Percentiles rank a stretch among this genome's conserved stretches.
These are phyloP conservation scores for Oropetium thomaeum DNA, from an alignment of 176 grass and related monocot genomes.

Conservation along the genomic window DNA sequence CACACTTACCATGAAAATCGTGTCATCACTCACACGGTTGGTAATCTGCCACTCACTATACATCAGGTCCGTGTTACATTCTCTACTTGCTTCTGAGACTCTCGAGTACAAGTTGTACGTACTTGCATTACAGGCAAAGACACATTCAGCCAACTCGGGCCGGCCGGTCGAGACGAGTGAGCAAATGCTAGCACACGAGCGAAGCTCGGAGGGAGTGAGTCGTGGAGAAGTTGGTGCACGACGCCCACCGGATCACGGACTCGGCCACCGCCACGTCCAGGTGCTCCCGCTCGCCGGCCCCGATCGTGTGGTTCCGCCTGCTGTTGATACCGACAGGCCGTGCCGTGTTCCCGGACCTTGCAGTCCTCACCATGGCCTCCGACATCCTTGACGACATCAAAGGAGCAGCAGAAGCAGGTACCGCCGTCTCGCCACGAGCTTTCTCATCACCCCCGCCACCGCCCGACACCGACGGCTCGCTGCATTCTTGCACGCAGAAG, in stretches of 20 bases:
- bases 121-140: constrained; percentile 7
- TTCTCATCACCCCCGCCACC: constrained; percentile 2
- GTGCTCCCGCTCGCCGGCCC: constrained; percentile 51
- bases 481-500: constrained; percentile 10
- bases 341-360: constrained; percentile 6
- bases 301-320: constrained; percentile 81
- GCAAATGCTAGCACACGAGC: constrained; percentile 65
- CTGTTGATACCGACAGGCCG: constrained; percentile 24
- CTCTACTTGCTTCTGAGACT: constrained; percentile 27
- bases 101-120: too few species aligned
- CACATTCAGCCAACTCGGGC: not conserved
- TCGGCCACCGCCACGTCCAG: constrained; percentile 65
- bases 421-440: not conserved
- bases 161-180: not conserved
- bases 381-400: not conserved
- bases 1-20: not conserved
- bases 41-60: constrained; percentile 22
- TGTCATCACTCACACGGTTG: not conserved
- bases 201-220: constrained; percentile 74
- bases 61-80: constrained; percentile 37
- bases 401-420: not conserved
- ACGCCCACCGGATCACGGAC: constrained; percentile 90
- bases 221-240: constrained; percentile 75
- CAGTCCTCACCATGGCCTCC: not conserved
- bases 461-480: not conserved